A percentile compares a stretch with the other conserved stretches of the same genome.
These are phyloP conservation scores for Phytophthora citricola DNA, from an alignment of 352 stramenopile species.

Conservation along the genomic window DNA sequence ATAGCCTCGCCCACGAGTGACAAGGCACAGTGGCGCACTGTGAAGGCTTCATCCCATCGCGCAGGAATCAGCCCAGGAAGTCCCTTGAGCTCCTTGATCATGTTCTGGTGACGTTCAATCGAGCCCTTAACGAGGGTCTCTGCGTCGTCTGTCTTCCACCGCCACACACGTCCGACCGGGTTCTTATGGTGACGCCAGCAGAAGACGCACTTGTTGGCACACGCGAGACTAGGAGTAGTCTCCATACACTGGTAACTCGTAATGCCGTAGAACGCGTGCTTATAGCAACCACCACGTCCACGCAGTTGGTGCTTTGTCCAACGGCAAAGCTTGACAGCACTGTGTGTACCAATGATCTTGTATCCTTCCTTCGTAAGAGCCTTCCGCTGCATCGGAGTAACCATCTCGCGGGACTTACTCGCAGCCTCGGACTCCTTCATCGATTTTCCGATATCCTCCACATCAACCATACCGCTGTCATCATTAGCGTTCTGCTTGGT, in stretches of 20 bases:
- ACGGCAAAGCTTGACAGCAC: slow-evolving; percentile 98
- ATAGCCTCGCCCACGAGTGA: slow-evolving; percentile 98
- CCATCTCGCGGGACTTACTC: slow-evolving; percentile 90
- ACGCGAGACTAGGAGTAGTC: slow-evolving; percentile 96
- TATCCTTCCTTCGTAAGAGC: slow-evolving; percentile 98
- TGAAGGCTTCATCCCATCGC: slow-evolving; percentile 96
- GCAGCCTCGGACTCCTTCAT: slow-evolving; percentile 88
- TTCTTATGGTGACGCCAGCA: slow-evolving; percentile 99
- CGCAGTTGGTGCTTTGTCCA: slow-evolving; percentile 99
- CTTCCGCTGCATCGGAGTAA: slow-evolving; percentile 95
- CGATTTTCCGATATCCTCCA: slow-evolving; percentile 87
- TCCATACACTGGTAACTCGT: slow-evolving; percentile 99
- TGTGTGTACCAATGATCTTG: slow-evolving; percentile 98
- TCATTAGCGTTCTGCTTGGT: slow-evolving; percentile 35
- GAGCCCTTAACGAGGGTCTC: slow-evolving; percentile 94
- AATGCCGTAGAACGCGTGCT: slow-evolving; percentile 99
- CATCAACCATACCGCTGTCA: slow-evolving; percentile 74
- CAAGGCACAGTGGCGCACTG: slow-evolving; percentile 96
- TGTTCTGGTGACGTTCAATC: slow-evolving; percentile 89
- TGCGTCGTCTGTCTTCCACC: slow-evolving; percentile 98
- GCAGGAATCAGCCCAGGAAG: slow-evolving; percentile 95
- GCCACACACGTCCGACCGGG: slow-evolving; percentile 97
- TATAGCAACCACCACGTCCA: slow-evolving; percentile 98
- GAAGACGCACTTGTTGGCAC: slow-evolving; percentile 99
- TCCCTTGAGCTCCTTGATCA: slow-evolving; percentile 97